phyloP scores from a whole-genome alignment of 75 land plant genomes.

The Pinus tabuliformis region DNA sequence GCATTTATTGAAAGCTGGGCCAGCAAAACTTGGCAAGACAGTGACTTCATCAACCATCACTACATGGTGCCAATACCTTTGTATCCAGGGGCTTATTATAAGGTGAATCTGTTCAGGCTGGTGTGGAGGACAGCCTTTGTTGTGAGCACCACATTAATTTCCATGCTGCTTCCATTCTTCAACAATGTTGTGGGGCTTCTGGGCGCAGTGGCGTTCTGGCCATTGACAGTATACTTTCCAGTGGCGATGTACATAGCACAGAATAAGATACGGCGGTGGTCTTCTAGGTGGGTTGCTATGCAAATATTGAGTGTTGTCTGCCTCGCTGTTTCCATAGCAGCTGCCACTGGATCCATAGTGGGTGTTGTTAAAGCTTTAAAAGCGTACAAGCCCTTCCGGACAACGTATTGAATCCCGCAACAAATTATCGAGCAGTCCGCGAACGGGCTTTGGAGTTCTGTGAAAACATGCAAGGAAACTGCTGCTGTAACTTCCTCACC shows the following conservation, averaged over 20 bases:
- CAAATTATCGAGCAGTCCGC: too few relatives aligned
- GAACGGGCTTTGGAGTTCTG: too few relatives aligned
- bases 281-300: conserved; percentile 16
- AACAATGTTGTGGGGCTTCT: too few relatives aligned
- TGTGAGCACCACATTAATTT: conserved; percentile 9
- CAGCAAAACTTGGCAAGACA: conserved; percentile 12
- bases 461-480: too few relatives aligned
- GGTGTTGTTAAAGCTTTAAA: too few relatives aligned
- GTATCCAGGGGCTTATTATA: background rate
- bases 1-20: conserved; percentile 43
- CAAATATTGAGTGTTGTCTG: conserved; percentile 4
- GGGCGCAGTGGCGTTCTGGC: conserved; percentile 22
- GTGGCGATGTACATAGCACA: conserved; percentile 20
- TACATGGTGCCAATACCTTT: conserved; percentile 14
- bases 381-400: too few relatives aligned
- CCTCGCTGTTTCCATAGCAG: too few relatives aligned
- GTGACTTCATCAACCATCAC: conserved; percentile 25
- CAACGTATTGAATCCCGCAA: too few relatives aligned
- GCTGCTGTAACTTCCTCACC: too few relatives aligned
- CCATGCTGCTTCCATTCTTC: too few relatives aligned
- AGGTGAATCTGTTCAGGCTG: conserved; percentile 47
- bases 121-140: conserved; percentile 61
- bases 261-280: background rate
- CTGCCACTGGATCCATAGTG: too few relatives aligned
- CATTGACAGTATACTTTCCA: conserved; percentile 34